Conservation (phyloP, 345 rosid genomes). For the Eucalyptus curtisii region DNA sequence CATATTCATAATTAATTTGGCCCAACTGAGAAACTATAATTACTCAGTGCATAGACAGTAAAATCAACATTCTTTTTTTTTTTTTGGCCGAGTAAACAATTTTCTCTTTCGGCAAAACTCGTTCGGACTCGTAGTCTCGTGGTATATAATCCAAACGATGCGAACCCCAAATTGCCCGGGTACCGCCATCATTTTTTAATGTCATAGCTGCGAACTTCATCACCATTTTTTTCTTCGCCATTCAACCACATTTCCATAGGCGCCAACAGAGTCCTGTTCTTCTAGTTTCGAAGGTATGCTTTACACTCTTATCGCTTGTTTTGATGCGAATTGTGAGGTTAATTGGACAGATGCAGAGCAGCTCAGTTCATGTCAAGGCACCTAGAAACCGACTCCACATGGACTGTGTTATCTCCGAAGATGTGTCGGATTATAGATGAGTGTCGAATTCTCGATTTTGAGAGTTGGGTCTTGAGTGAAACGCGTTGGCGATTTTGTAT, state of each 20-base stretch:
- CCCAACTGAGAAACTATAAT: background rate
- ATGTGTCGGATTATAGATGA: background rate
- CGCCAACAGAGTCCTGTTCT: too few relatives aligned
- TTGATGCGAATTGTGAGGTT: too few relatives aligned
- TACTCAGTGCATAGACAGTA: background rate
- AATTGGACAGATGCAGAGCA: too few relatives aligned
- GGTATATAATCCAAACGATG: background rate
- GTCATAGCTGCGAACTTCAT: background rate
- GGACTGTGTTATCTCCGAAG: background rate
- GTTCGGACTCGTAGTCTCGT: background rate
- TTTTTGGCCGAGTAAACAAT: background rate
- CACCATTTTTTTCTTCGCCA: background rate
- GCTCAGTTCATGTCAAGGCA: background rate
- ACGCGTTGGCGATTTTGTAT: background rate
- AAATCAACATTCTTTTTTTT: background rate
- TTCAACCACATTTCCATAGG: too few relatives aligned
- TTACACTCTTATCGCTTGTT: too few relatives aligned
- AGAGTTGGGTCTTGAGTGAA: background rate
- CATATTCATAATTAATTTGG: background rate
- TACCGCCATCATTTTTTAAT: background rate
- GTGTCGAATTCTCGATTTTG: background rate
- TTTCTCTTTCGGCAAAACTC: background rate
- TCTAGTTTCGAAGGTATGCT: too few relatives aligned
- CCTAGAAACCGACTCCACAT: background rate
- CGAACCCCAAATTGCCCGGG: background rate